Percentiles rank a stretch among this genome's conserved stretches.
phyloP scores from a whole-genome alignment of 192 early-diverging fungal genomes.

The Podila minutissima region DNA sequence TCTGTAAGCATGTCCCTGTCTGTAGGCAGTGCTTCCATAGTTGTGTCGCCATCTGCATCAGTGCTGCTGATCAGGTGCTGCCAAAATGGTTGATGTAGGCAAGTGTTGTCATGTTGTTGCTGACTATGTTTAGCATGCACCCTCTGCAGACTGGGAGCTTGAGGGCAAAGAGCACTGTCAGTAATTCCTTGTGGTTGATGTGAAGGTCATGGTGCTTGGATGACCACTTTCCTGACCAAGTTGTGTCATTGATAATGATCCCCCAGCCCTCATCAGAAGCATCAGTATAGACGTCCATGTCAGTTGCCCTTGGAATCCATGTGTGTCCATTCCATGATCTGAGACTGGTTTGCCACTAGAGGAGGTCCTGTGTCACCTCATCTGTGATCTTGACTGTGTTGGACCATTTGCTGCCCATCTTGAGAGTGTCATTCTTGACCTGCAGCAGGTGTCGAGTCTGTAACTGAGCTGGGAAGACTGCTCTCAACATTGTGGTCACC shows the following conservation, averaged over 20 bases:
- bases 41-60: conserved; percentile 24
- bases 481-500: conserved; percentile 20
- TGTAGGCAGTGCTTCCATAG: conserved; percentile 25
- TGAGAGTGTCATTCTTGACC: conserved; percentile 42
- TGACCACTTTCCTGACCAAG: not conserved
- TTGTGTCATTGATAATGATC: not conserved
- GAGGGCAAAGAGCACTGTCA: too few species aligned
- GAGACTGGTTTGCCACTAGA: conserved; percentile 15
- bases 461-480: conserved; percentile 37
- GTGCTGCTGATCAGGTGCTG: conserved; percentile 15
- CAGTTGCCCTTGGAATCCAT: conserved; percentile 12
- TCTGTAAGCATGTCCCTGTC: too few species aligned
- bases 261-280: conserved; percentile 43
- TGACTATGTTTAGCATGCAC: not conserved
- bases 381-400: not conserved
- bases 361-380: conserved; percentile 9
- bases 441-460: conserved; percentile 17
- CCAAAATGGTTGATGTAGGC: conserved; percentile 44
- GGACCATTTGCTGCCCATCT: conserved; percentile 2
- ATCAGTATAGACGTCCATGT: conserved; percentile 24
- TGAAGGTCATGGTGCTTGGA: not conserved
- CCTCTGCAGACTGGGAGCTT: not conserved
- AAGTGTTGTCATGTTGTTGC: conserved; percentile 41
- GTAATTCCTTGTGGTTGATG: conserved; percentile 16
- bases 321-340: conserved; percentile 35